These are phyloP conservation scores for Calonectria naviculata DNA, from an alignment of 2,329 filamentous ascomycete genomes.

Conservation along the genomic window DNA sequence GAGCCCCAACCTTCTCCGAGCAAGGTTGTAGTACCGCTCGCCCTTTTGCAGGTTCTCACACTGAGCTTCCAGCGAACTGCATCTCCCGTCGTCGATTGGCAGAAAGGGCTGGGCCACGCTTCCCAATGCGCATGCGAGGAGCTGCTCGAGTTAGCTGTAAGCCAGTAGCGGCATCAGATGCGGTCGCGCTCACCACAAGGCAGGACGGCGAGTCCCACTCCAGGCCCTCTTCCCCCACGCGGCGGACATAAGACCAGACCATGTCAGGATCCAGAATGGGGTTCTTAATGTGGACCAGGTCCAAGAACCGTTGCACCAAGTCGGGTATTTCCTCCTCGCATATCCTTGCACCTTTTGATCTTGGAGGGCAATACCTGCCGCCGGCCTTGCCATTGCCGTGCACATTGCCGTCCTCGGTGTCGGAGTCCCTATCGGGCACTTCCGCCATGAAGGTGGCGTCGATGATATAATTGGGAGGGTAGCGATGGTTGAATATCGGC, in stretches of 20 bases:
- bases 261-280: slow-evolving; percentile 36
- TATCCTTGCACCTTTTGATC: slow-evolving; percentile 1
- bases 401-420: background rate
- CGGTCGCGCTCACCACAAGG: slow-evolving; percentile 21
- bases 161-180: background rate
- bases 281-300: slow-evolving; percentile 41
- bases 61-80: background rate
- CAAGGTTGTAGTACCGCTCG: slow-evolving; percentile 39
- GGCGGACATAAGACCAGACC: slow-evolving; percentile 31
- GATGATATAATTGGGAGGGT: slow-evolving; percentile 20
- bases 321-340: slow-evolving; percentile 37
- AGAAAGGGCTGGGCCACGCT: slow-evolving; percentile 32
- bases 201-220: slow-evolving; percentile 38
- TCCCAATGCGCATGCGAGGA: slow-evolving; percentile 37
- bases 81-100: background rate
- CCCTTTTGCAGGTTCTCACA: slow-evolving; percentile 26
- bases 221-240: slow-evolving; percentile 35
- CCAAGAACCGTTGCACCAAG: slow-evolving; percentile 37
- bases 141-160: background rate
- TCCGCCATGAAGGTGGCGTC: slow-evolving; percentile 15
- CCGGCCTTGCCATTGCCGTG: background rate
- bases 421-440: background rate
- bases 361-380: background rate
- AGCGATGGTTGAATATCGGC: slow-evolving; percentile 13
- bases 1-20: slow-evolving; percentile 38